Percentiles rank a stretch among this genome's conserved stretches.
phyloP scores from a whole-genome alignment of 495 filamentous ascomycete species.

The Podospora appendiculata region DNA sequence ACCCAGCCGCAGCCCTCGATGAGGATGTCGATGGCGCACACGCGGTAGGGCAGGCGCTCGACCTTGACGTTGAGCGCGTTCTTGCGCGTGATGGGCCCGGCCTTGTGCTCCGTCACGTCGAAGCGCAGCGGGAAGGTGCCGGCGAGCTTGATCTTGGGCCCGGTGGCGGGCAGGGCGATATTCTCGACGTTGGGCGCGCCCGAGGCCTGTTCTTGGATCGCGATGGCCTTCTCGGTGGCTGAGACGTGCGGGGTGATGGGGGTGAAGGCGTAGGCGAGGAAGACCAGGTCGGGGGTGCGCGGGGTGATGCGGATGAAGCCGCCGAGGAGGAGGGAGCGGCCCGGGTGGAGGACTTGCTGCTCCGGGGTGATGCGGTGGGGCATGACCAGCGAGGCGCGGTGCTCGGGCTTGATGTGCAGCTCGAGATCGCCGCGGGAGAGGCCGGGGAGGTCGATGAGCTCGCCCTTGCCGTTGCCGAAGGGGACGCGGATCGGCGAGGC shows the following conservation, averaged over 20 bases:
- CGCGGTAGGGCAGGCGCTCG: slow-evolving; percentile 62
- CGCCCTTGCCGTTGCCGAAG: slow-evolving; percentile 76
- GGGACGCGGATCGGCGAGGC: slow-evolving; percentile 87
- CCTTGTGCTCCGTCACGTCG: slow-evolving; percentile 69
- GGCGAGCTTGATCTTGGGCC: slow-evolving; percentile 52
- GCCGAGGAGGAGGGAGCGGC: slow-evolving; percentile 77
- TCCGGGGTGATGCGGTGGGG: slow-evolving; percentile 56
- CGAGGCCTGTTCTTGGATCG: slow-evolving; percentile 49
- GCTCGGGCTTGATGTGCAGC: slow-evolving; percentile 53
- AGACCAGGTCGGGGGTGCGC: slow-evolving; percentile 47
- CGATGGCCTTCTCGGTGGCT: slow-evolving; percentile 67
- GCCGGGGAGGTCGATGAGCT: slow-evolving; percentile 88
- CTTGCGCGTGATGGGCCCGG: slow-evolving; percentile 50
- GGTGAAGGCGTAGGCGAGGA: slow-evolving; percentile 74
- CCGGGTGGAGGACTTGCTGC: slow-evolving; percentile 62
- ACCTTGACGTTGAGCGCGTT: slow-evolving; percentile 46
- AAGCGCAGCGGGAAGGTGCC: slow-evolving; percentile 67
- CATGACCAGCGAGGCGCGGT: slow-evolving; percentile 68
- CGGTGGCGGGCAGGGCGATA: slow-evolving; percentile 51
- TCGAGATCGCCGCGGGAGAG: slow-evolving; percentile 66
- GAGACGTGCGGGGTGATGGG: slow-evolving; percentile 67
- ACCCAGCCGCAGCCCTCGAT: slow-evolving; percentile 92
- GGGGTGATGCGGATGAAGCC: slow-evolving; percentile 88
- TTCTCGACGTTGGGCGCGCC: slow-evolving; percentile 45
- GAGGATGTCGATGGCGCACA: slow-evolving; percentile 74